phyloP scores from a whole-genome alignment of 768 basidiomycete genomes.

The Serendipita sp. region DNA sequence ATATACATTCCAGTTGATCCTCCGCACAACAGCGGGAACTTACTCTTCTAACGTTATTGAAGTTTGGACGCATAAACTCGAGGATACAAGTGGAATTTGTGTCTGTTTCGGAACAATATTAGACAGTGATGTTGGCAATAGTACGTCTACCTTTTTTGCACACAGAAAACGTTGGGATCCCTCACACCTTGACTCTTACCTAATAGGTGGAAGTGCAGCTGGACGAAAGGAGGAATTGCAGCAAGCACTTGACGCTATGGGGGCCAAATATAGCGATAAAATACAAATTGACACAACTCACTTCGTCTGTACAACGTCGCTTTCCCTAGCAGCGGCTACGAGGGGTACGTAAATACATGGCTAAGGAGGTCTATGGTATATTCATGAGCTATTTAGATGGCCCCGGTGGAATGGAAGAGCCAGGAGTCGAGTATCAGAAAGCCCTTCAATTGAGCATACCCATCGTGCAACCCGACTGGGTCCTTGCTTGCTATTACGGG shows the following conservation, averaged over 20 bases:
- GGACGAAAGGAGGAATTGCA: constrained; percentile 68
- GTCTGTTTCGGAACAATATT: constrained; percentile 90
- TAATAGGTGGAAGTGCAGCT: constrained; percentile 11
- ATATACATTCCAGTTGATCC: constrained; percentile 86
- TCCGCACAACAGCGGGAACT: constrained; percentile 84
- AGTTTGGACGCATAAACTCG: constrained; percentile 84
- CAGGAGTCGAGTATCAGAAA: constrained; percentile 85
- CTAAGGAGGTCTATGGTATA: not conserved
- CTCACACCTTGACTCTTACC: not conserved
- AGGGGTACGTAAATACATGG: constrained; percentile 31
- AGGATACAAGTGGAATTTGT: constrained; percentile 84
- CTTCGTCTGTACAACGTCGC: constrained; percentile 89
- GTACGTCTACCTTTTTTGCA: not conserved
- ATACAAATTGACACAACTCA: constrained; percentile 98
- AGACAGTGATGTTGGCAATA: constrained; percentile 24
- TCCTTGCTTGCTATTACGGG: constrained; percentile 74
- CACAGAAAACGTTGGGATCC: not conserved
- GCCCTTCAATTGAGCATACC: constrained; percentile 88
- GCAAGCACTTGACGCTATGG: constrained; percentile 66
- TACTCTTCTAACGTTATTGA: constrained; percentile 71
- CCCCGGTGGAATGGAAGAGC: constrained; percentile 34
- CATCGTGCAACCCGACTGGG: constrained; percentile 88
- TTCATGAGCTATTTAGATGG: constrained; percentile 16
- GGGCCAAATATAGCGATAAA: constrained; percentile 76
- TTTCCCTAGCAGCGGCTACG: constrained; percentile 31